Evolutionary conservation across 768 basidiomycete genomes (phyloP), one percentile per base, ranked within the genome.

Genomic region (Tulasnella sp.): DNA sequence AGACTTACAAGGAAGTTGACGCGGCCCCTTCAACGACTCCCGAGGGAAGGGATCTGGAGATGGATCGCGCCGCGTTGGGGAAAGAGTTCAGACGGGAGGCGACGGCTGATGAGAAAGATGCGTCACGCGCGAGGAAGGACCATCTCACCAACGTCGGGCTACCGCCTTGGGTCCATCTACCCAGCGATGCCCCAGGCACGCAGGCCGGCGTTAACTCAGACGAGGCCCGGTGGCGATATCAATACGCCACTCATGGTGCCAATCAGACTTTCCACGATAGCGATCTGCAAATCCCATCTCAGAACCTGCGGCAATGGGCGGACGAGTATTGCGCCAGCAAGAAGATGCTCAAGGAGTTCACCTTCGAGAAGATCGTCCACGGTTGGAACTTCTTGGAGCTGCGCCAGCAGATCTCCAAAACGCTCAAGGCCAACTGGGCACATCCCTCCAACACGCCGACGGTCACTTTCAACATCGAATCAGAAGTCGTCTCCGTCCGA

Each of bases 261-360:
- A 27, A 19, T 19, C 25, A 49, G 46, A 43, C 45, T 24, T 49
- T 29, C n/a, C 19, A 30, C 44, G 56, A 59, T 48, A 48, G 46
- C 27, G 45, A 11, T 17, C 19, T 59, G 29, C 27, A 29, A 22
- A 21, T 19, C 19, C 83, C 82, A 2, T 80, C 80, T 15, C 79
- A 78, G 70, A 77, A 82, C 0, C 66, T 89, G 44, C 73, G 85
- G 31, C 76, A 84, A 60, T 92, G 89, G 89, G 87, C 87, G 7
- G 86, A 90, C 64, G 82, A 85, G 59, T 91, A 88, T 65, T 89
- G 87, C 59, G 75, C 77, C 24, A 85, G 83, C 65, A 73, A 68
- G 7, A 89, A 84, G 65, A 69, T 76, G 12, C 72, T 91, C 62
- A 91, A 90, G 68, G 87, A 90, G 69, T 88, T 92, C 66, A 75